These are phyloP conservation scores for Scytalidium lignicola DNA, from an alignment of 2,329 filamentous ascomycete genomes.

Conservation along the genomic window DNA sequence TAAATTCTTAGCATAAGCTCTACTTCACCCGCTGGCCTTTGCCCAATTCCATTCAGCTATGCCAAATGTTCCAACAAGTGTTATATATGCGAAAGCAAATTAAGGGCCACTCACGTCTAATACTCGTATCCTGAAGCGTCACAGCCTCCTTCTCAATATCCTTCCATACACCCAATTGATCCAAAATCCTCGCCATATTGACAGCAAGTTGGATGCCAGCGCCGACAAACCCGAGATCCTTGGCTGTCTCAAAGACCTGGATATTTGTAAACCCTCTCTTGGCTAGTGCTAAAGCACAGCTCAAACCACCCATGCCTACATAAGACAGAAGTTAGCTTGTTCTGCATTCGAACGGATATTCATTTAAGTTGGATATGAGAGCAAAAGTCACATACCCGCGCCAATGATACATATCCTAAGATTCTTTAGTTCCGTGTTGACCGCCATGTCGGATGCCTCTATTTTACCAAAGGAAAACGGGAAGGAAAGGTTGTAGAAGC, in stretches of 20 bases:
- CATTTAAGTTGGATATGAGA: too few relatives aligned
- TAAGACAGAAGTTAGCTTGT: not conserved
- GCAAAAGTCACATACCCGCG: not conserved
- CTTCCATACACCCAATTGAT: slow-evolving; percentile 67
- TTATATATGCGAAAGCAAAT: not conserved
- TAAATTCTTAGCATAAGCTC: slow-evolving; percentile 2
- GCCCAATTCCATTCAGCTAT: not conserved
- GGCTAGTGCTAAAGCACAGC: slow-evolving; percentile 66
- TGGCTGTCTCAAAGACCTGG: slow-evolving; percentile 68
- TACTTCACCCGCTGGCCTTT: not conserved
- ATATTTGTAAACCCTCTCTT: slow-evolving; percentile 72
- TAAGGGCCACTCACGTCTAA: slow-evolving; percentile 47
- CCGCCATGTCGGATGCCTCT: not conserved
- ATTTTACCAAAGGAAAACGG: not conserved
- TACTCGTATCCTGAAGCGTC: slow-evolving; percentile 65
- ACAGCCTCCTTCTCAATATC: slow-evolving; percentile 67
- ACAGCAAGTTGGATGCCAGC: slow-evolving; percentile 81
- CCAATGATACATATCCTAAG: slow-evolving; percentile 3
- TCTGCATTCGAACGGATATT: not conserved
- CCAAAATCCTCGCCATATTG: slow-evolving; percentile 74
- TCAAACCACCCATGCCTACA: slow-evolving; percentile 73
- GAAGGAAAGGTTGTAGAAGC: not conserved
- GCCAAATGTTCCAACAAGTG: not conserved
- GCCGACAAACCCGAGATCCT: slow-evolving; percentile 73
- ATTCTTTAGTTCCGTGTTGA: slow-evolving; percentile 1